phyloP scores from a whole-genome alignment of 495 filamentous ascomycete species.

The Opeltia flavorubescens region DNA sequence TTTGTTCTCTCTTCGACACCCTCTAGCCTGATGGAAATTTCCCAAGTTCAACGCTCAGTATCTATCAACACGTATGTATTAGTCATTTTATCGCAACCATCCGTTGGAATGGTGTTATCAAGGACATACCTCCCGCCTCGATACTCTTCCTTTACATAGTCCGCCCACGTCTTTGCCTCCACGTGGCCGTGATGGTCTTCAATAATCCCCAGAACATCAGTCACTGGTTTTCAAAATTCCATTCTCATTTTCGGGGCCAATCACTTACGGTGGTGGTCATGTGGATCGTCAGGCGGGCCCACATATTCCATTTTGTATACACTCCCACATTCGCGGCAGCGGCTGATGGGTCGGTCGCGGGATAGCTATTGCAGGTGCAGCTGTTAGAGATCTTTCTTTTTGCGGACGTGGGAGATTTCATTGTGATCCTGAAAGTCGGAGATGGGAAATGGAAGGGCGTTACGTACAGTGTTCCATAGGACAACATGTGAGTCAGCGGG shows the following conservation, averaged over 20 bases:
- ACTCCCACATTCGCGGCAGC: slow-evolving; percentile 90
- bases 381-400: background rate
- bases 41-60: no score
- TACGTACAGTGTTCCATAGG: slow-evolving; percentile 75
- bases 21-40: no score
- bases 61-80: no score
- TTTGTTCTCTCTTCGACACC: no score
- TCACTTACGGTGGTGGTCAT: slow-evolving; percentile 39
- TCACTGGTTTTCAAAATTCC: no score
- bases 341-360: slow-evolving; percentile 78
- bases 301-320: slow-evolving; percentile 96
- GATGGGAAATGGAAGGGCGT: background rate
- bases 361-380: slow-evolving; percentile 43
- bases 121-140: slow-evolving; percentile 21
- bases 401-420: slow-evolving; percentile 3
- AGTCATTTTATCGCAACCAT: background rate
- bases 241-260: no score
- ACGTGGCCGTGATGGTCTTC: slow-evolving; percentile 47
- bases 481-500: slow-evolving; percentile 84
- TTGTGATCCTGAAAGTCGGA: background rate
- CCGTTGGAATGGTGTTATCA: background rate
- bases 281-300: slow-evolving; percentile 58
- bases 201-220: no score
- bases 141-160: slow-evolving; percentile 89
- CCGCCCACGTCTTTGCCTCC: slow-evolving; percentile 84